Conservation (phyloP, 2,329 filamentous ascomycete genomes). For the Fusarium buharicum region DNA sequence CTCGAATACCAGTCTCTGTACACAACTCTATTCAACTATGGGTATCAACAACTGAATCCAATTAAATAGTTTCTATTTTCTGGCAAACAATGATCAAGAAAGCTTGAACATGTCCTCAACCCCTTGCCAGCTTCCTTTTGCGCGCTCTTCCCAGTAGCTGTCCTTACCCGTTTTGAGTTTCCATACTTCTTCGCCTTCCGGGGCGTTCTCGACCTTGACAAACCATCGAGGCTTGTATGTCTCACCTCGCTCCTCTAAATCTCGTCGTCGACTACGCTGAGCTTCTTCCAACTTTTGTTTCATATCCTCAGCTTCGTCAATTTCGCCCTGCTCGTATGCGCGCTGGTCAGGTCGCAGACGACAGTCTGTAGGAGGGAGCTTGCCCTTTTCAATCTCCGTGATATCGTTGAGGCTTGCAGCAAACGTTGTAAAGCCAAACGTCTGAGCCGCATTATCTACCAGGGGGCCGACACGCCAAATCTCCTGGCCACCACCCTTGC, state of each 20-base stretch:
- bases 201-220: slow-evolving; percentile 69
- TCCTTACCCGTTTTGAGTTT: slow-evolving; percentile 82
- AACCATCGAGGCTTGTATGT: slow-evolving; percentile 86
- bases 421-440: slow-evolving; percentile 90
- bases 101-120: slow-evolving; percentile 61
- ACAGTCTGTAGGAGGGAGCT: slow-evolving; percentile 83
- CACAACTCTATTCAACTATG: slow-evolving; percentile 10
- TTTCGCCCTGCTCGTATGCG: slow-evolving; percentile 80
- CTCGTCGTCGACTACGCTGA: slow-evolving; percentile 78
- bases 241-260: slow-evolving; percentile 79
- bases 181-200: slow-evolving; percentile 75
- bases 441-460: slow-evolving; percentile 80
- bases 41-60: slow-evolving; percentile 25
- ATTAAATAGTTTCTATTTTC: slow-evolving; percentile 21
- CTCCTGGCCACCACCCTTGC: slow-evolving; percentile 69
- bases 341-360: slow-evolving; percentile 88
- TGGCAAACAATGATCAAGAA: slow-evolving; percentile 36
- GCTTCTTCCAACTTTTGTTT: slow-evolving; percentile 88
- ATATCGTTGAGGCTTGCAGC: slow-evolving; percentile 89
- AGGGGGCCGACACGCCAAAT: slow-evolving; percentile 84
- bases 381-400: slow-evolving; percentile 78
- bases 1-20: neutral
- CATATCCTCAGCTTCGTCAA: slow-evolving; percentile 84
- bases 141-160: slow-evolving; percentile 92
- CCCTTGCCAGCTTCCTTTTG: slow-evolving; percentile 71